Percentiles rank a stretch among this genome's conserved stretches.
phyloP scores from a whole-genome alignment of 2,329 filamentous ascomycete species.

The Fusarium coicis region DNA sequence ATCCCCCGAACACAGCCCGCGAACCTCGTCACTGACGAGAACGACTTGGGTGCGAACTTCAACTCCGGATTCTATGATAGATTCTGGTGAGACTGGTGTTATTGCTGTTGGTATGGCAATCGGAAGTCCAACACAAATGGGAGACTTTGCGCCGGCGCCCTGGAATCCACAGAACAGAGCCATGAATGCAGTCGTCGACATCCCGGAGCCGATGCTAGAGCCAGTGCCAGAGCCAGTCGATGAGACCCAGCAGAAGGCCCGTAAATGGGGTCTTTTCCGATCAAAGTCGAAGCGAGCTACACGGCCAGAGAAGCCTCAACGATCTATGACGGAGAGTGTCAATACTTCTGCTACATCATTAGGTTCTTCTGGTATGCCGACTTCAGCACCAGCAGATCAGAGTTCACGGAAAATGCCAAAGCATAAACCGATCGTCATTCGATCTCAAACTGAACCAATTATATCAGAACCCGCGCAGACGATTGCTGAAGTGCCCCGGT shows the following conservation, averaged over 20 bases:
- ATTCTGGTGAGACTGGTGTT: conserved; percentile 44
- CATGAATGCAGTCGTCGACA: conserved; percentile 38
- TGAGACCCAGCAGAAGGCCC: conserved; percentile 58
- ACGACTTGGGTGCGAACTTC: conserved; percentile 52
- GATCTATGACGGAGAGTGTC: conserved; percentile 40
- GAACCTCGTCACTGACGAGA: conserved; percentile 44
- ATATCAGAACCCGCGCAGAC: conserved; percentile 15
- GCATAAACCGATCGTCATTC: conserved; percentile 57
- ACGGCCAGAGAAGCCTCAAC: conserved; percentile 37
- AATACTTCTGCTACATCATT: conserved; percentile 39
- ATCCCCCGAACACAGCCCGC: conserved; percentile 56
- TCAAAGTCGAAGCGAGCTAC: conserved; percentile 50
- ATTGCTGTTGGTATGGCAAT: conserved; percentile 77
- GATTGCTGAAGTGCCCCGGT: conserved; percentile 2
- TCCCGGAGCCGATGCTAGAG: conserved; percentile 26
- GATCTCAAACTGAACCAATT: conserved; percentile 55
- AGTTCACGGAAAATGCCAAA: conserved; percentile 41
- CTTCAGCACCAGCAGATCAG: conserved; percentile 24
- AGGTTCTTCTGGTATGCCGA: conserved; percentile 13
- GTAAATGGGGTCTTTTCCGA: conserved; percentile 70
- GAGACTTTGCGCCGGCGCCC: conserved; percentile 40
- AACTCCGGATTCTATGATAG: conserved; percentile 56
- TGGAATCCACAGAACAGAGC: conserved; percentile 46
- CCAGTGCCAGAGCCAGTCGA: conserved; percentile 24
- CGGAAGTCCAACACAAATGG: conserved; percentile 70